Evolutionary conservation across 768 basidiomycete species (phyloP).

Genomic region (Hygrocybe punicea): DNA sequence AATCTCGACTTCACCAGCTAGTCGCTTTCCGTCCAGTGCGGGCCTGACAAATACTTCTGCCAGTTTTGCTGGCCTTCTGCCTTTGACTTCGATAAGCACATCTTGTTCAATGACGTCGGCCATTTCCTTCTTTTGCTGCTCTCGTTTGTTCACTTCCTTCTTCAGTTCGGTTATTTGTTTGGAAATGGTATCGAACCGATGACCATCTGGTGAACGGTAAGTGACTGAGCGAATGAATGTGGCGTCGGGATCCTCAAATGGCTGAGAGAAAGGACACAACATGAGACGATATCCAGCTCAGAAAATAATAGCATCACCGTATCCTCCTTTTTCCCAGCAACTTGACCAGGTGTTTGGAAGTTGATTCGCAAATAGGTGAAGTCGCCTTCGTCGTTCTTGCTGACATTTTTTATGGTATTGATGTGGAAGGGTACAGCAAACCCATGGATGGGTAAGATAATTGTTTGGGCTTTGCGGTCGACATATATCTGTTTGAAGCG

Average conservation of each 20-base stretch:
- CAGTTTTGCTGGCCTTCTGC: constrained; percentile 79
- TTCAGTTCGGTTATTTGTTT: constrained; percentile 94
- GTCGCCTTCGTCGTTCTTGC: constrained; percentile 96
- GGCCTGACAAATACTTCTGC: constrained; percentile 93
- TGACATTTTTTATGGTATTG: constrained; percentile 96
- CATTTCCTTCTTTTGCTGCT: constrained; percentile 97
- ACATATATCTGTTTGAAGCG: constrained; percentile 66
- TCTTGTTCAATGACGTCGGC: constrained; percentile 98
- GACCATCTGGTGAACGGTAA: constrained; percentile 85
- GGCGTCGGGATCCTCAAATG: constrained; percentile 94
- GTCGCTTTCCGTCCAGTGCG: constrained; percentile 88
- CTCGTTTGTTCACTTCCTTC: constrained; percentile 95
- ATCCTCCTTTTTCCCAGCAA: constrained; percentile 97
- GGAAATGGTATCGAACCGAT: constrained; percentile 83
- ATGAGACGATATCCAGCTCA: neutral
- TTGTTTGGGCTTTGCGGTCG: constrained; percentile 85
- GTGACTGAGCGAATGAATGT: constrained; percentile 95
- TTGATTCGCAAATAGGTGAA: constrained; percentile 94
- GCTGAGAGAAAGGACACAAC: constrained; percentile 42
- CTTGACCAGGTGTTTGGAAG: constrained; percentile 96
- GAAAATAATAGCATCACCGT: constrained; percentile 51
- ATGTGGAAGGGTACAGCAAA: constrained; percentile 98
- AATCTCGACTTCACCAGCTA: constrained; percentile 97
- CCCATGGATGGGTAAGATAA: constrained; percentile 90
- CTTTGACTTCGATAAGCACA: constrained; percentile 81